Evolutionary conservation across 1,139 yeast species (phyloP).

Genomic region (Kodamaea alishanica): DNA sequence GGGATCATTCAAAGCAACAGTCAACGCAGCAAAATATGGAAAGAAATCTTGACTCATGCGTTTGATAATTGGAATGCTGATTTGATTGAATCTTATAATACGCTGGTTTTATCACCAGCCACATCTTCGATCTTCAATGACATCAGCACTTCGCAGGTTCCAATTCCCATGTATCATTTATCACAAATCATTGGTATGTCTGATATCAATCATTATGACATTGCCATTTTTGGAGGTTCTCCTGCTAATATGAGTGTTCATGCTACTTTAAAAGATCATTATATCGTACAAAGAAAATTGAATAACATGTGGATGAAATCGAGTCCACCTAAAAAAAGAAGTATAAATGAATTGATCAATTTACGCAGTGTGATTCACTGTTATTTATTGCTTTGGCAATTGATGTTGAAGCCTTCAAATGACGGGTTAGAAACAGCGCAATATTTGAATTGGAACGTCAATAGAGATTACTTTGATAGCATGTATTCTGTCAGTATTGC

Average conservation of each 20-base stretch:
- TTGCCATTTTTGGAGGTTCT: slow-evolving; percentile 76
- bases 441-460: slow-evolving; percentile 29
- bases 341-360: slow-evolving; percentile 31
- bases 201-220: slow-evolving; percentile 70
- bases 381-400: slow-evolving; percentile 58
- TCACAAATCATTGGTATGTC: slow-evolving; percentile 65
- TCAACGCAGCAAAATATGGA: slow-evolving; percentile 18
- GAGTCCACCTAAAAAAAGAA: slow-evolving; percentile 14
- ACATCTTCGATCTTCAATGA: slow-evolving; percentile 14
- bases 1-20: slow-evolving; percentile 15
- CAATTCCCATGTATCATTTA: slow-evolving; percentile 53
- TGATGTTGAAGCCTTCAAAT: slow-evolving; percentile 47
- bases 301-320: slow-evolving; percentile 43
- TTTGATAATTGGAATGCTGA: slow-evolving; percentile 22
- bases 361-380: slow-evolving; percentile 56
- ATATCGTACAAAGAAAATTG: slow-evolving; percentile 50
- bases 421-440: slow-evolving; percentile 17
- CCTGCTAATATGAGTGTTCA: slow-evolving; percentile 78
- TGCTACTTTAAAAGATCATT: slow-evolving; percentile 54
- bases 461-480: slow-evolving; percentile 31
- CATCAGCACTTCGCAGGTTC: slow-evolving; percentile 16
- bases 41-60: slow-evolving; percentile 19
- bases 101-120: slow-evolving; percentile 8
- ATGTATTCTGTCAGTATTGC: slow-evolving; percentile 47
- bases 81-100: slow-evolving; percentile 12